These are phyloP conservation scores for Colletotrichum magnum DNA, from an alignment of 2,329 filamentous ascomycete species.

Conservation along the genomic window DNA sequence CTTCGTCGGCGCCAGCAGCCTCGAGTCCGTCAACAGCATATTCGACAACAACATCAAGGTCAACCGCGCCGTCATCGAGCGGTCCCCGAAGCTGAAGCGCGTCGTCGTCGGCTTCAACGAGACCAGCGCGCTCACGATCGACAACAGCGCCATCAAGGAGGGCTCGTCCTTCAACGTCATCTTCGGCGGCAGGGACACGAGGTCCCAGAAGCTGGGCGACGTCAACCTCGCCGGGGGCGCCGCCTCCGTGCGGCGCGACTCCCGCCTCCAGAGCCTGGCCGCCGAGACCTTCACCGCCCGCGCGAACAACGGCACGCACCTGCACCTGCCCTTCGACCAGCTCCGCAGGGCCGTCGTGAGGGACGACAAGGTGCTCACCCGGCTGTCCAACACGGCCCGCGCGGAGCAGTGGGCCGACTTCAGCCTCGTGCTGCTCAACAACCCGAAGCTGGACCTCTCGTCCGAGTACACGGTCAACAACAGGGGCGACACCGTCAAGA, in stretches of 20 bases:
- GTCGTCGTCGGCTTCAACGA: constrained; percentile 11
- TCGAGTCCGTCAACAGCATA: constrained; percentile 32
- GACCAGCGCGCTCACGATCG: neutral
- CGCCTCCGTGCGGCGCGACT: neutral
- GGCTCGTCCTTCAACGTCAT: neutral
- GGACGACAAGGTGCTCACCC: neutral
- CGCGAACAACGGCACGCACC: neutral
- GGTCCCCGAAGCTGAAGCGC: neutral
- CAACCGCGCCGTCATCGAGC: neutral
- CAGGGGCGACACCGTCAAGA: neutral
- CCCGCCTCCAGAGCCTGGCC: neutral
- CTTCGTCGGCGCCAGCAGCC: neutral
- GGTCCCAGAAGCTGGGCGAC: neutral
- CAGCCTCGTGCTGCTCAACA: neutral
- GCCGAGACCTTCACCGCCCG: neutral
- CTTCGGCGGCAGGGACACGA: constrained; percentile 5
- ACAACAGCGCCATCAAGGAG: neutral
- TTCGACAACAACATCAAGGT: constrained; percentile 14
- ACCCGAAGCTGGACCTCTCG: neutral
- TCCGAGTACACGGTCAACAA: constrained; percentile 9
- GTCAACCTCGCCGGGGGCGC: neutral
- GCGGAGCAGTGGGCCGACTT: constrained; percentile 8
- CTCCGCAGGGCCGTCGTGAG: neutral
- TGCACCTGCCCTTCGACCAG: constrained; percentile 15
- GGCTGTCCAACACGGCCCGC: neutral